These are phyloP conservation scores for Cladosporium cucumerinum DNA, from an alignment of 2,329 filamentous ascomycete genomes.

Conservation along the genomic window DNA sequence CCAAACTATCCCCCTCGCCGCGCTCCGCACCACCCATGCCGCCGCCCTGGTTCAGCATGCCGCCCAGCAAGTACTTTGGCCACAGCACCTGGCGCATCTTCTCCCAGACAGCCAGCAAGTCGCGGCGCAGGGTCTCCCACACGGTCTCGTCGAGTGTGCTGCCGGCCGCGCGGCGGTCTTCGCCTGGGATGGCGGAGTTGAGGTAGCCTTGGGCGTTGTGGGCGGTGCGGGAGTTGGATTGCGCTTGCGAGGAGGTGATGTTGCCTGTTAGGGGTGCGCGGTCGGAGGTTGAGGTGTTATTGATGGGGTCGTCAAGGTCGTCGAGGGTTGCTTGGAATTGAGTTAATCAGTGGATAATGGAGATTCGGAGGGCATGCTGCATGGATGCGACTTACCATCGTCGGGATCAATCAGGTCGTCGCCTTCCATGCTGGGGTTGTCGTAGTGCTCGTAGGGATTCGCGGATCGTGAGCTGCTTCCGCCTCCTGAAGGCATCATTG, in stretches of 20 bases:
- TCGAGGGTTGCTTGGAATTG: constrained; percentile 68
- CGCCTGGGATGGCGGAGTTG: constrained; percentile 84
- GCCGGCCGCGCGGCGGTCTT: constrained; percentile 82
- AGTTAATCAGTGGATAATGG: not conserved
- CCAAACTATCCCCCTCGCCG: constrained; percentile 37
- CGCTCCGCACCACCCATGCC: constrained; percentile 46
- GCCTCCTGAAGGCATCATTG: constrained; percentile 44
- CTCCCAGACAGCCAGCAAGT: constrained; percentile 89
- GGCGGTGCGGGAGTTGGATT: constrained; percentile 51
- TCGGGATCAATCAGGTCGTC: constrained; percentile 53
- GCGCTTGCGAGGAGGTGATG: constrained; percentile 57
- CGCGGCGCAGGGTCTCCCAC: constrained; percentile 93
- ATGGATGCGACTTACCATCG: constrained; percentile 40
- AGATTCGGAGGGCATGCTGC: not conserved
- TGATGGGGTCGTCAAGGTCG: constrained; percentile 91
- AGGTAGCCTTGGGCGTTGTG: constrained; percentile 73
- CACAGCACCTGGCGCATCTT: constrained; percentile 98
- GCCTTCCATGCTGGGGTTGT: constrained; percentile 46
- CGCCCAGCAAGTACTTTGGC: constrained; percentile 84
- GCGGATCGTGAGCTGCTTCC: constrained; percentile 23
- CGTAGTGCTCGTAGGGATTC: constrained; percentile 42
- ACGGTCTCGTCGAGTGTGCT: constrained; percentile 97
- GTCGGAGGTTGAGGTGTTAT: constrained; percentile 67
- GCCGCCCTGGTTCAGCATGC: constrained; percentile 57
- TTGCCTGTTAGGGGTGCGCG: constrained; percentile 80